phyloP scores from a whole-genome alignment of 2,329 filamentous ascomycete species.

The Furcasterigmium furcatum region DNA sequence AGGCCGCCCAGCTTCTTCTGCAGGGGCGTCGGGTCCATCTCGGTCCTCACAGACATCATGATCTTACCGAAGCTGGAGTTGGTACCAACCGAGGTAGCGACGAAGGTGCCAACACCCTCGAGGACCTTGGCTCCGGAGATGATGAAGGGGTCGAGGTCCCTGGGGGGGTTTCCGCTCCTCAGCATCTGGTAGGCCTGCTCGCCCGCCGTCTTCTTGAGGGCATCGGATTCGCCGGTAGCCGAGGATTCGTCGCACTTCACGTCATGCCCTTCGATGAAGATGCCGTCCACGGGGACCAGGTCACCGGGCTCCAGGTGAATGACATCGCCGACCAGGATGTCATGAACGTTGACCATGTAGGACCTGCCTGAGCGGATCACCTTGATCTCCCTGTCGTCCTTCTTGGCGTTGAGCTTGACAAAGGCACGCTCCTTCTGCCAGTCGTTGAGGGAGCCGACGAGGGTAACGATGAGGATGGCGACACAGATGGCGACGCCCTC shows the following conservation, averaged over 20 bases:
- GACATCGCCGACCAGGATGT: conserved; percentile 67
- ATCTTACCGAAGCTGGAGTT: conserved; percentile 53
- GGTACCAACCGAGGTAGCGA: conserved; percentile 53
- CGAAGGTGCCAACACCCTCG: conserved; percentile 50
- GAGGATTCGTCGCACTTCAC: conserved; percentile 70
- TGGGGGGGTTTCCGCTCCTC: conserved; percentile 36
- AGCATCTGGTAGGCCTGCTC: conserved; percentile 56
- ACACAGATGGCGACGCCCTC: conserved; percentile 66
- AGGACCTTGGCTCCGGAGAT: conserved; percentile 53
- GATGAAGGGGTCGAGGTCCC: conserved; percentile 63
- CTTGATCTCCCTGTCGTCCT: conserved; percentile 63
- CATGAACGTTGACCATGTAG: conserved; percentile 60
- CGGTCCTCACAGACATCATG: conserved; percentile 51
- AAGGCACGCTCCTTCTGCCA: conserved; percentile 68
- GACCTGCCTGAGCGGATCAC: conserved; percentile 65
- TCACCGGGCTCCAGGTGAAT: conserved; percentile 68
- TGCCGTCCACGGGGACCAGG: conserved; percentile 66
- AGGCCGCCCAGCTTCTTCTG: conserved; percentile 49
- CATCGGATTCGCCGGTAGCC: conserved; percentile 70
- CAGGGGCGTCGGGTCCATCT: conserved; percentile 49
- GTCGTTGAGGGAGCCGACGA: conserved; percentile 62
- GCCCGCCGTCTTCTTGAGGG: conserved; percentile 63
- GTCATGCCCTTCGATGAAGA: conserved; percentile 55
- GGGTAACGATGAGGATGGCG: conserved; percentile 61
- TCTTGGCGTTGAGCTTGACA: conserved; percentile 57